These are phyloP conservation scores for Plasmodium knowlesi DNA, from an alignment of 169 alveolate species.

Conservation along the genomic window DNA sequence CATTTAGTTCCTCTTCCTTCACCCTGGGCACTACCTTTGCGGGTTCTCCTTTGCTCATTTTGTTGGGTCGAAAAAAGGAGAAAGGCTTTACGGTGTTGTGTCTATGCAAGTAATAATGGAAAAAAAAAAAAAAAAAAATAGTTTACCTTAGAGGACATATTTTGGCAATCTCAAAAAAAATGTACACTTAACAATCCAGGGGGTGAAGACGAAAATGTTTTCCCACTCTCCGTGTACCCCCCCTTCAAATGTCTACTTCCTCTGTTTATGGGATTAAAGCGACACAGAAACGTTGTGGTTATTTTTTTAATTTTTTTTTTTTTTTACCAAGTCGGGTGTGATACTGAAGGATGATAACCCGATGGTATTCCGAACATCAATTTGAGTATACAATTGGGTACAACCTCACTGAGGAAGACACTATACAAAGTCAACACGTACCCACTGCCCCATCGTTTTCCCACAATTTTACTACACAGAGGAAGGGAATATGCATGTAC, in stretches of 20 bases:
- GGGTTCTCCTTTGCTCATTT: slow-evolving; percentile 49
- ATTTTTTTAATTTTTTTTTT: background rate
- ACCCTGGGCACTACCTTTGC: slow-evolving; percentile 25
- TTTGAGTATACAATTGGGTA: background rate
- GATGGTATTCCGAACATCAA: background rate
- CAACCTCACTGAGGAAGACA: background rate
- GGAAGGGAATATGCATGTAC: background rate
- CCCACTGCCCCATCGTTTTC: background rate
- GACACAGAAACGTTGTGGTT: background rate
- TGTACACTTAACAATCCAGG: background rate
- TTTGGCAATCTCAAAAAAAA: background rate
- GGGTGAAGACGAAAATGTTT: background rate
- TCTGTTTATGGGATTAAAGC: background rate
- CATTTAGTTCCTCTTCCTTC: slow-evolving; percentile 53
- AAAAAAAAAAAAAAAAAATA: background rate
- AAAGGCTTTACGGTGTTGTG: too few species aligned
- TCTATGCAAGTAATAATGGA: too few species aligned
- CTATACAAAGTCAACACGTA: background rate
- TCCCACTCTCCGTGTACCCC: background rate
- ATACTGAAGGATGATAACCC: background rate
- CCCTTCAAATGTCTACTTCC: background rate
- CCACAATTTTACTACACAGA: background rate
- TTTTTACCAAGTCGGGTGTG: background rate
- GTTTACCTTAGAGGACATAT: background rate
- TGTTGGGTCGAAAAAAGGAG: background rate